Evolutionary conservation across 2,329 filamentous ascomycete species (phyloP).

Genomic region (Colletotrichum sp.): DNA sequence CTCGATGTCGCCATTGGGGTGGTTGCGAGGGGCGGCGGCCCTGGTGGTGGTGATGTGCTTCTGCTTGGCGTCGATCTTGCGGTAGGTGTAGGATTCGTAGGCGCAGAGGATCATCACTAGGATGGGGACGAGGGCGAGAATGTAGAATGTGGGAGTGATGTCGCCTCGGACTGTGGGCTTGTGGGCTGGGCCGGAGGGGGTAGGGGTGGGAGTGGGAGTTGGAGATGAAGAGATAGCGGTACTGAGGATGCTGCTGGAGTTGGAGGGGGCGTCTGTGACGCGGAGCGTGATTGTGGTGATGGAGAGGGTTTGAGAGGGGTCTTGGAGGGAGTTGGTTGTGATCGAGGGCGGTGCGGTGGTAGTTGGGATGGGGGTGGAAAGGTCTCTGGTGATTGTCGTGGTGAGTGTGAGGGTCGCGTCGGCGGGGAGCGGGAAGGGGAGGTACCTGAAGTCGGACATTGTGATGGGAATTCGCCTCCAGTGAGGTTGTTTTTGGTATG

Average conservation of each 20-base stretch:
- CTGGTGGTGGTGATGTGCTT: neutral
- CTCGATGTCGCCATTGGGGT: constrained; percentile 15
- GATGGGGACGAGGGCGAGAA: constrained; percentile 16
- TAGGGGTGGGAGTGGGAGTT: neutral
- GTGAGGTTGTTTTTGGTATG: neutral
- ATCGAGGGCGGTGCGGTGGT: neutral
- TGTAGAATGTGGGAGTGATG: constrained; percentile 6
- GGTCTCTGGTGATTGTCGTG: neutral
- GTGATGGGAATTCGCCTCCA: neutral
- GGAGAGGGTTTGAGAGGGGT: neutral
- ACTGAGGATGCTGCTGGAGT: neutral
- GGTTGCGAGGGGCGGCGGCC: neutral
- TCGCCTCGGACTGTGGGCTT: neutral
- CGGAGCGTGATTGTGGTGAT: neutral
- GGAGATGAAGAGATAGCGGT: neutral
- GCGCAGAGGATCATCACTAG: neutral
- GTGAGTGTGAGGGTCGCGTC: neutral
- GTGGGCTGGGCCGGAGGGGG: neutral
- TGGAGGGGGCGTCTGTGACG: neutral
- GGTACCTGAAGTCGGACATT: neutral
- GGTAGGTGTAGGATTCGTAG: neutral
- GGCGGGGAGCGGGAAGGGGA: neutral
- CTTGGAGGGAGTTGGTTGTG: neutral
- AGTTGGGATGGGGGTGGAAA: neutral
- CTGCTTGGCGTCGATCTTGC: neutral